phyloP scores from a whole-genome alignment of 768 basidiomycete genomes.

The Pleurotus sapidus region DNA sequence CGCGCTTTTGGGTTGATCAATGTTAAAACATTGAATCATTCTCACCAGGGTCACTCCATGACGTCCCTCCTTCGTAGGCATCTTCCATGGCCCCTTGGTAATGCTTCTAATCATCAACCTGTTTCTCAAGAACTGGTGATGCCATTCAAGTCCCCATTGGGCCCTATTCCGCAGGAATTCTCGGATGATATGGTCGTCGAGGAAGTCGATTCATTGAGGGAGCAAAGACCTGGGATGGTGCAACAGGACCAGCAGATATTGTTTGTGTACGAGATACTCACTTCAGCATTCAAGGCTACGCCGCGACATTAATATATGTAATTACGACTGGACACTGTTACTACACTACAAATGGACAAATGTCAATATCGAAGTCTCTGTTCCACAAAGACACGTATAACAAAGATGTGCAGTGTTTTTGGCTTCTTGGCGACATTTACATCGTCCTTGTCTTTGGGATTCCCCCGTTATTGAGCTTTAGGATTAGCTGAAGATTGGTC shows the following conservation, averaged over 20 bases:
- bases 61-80: not conserved
- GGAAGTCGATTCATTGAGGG: slow-evolving; percentile 76
- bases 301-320: not conserved
- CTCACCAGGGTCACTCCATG: slow-evolving; percentile 8
- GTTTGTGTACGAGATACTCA: slow-evolving; percentile 63
- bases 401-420: not conserved
- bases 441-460: not conserved
- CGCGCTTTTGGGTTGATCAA: slow-evolving; percentile 52
- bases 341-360: not conserved
- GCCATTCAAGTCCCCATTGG: slow-evolving; percentile 46
- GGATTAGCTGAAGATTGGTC: not conserved
- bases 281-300: slow-evolving; percentile 17
- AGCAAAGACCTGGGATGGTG: slow-evolving; percentile 84
- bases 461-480: not conserved
- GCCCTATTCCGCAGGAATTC: slow-evolving; percentile 46
- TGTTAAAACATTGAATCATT: slow-evolving; percentile 26
- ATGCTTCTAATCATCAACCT: too few relatives aligned
- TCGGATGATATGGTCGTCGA: slow-evolving; percentile 57
- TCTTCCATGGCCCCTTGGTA: not conserved
- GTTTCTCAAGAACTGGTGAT: slow-evolving; percentile 14
- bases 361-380: not conserved
- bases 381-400: not conserved
- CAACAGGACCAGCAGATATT: slow-evolving; percentile 64
- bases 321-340: not conserved
- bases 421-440: not conserved